Conservation (phyloP, 2,329 filamentous ascomycete species). For the Albifimbria verrucaria region DNA sequence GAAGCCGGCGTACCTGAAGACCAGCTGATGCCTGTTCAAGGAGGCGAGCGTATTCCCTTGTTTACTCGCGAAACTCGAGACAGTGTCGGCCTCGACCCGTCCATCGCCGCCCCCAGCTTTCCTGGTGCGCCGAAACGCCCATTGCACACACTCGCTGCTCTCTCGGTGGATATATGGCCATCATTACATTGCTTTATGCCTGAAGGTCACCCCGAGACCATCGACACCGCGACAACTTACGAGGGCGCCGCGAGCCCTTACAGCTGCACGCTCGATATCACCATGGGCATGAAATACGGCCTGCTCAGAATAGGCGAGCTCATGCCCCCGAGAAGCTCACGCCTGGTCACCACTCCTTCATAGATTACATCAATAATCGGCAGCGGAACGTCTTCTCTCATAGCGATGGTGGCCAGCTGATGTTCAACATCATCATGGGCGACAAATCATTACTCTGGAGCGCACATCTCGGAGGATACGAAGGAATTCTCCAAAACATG, state of each 20-base stretch:
- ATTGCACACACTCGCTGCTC: conserved; percentile 1
- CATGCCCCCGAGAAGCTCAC: no score
- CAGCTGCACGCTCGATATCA: conserved; percentile 16
- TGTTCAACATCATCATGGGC: no score
- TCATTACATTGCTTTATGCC: conserved; percentile 20
- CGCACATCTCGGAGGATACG: no score
- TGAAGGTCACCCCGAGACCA: neutral
- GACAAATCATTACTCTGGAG: no score
- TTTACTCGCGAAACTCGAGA: conserved; percentile 10
- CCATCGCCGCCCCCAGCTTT: neutral
- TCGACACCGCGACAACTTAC: neutral
- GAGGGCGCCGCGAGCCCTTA: neutral
- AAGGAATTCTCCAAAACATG: no score
- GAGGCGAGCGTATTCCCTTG: conserved; percentile 20
- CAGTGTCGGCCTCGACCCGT: neutral
- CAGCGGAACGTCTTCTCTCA: no score
- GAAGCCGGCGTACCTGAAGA: conserved; percentile 16
- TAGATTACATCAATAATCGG: no score
- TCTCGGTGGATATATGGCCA: conserved; percentile 19
- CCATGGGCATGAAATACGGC: conserved; percentile 15
- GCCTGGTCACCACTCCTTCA: no score
- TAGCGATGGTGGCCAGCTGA: no score
- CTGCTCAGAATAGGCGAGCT: conserved; percentile 10
- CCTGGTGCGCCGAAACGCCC: no score
- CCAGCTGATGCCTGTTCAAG: conserved; percentile 17